A percentile compares a stretch with the other conserved stretches of the same genome.
These are phyloP conservation scores for Neckera pumila DNA, from an alignment of 225 moss, liverwort and hornwort species.

Conservation along the genomic window DNA sequence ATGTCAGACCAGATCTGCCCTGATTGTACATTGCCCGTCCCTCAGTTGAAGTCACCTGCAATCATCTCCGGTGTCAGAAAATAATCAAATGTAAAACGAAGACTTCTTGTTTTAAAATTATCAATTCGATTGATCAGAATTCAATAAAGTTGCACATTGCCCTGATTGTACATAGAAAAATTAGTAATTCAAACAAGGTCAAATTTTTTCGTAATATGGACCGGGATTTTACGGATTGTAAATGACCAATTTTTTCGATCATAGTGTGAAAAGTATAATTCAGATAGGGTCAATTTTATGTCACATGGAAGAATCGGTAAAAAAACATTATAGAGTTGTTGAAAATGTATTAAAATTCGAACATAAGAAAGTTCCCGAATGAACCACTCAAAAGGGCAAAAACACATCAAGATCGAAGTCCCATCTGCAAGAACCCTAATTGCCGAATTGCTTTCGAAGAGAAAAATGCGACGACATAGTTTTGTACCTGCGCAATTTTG, in stretches of 20 bases:
- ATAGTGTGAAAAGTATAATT: not conserved
- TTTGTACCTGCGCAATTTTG: slow-evolving; percentile 11
- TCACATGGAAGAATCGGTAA: not conserved
- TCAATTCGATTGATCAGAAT: not conserved
- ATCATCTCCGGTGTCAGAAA: not conserved
- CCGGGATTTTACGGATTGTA: not conserved
- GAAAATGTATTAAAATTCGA: not conserved
- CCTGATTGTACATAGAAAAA: too few species aligned
- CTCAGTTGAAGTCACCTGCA: slow-evolving; percentile 60
- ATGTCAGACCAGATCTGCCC: slow-evolving; percentile 38
- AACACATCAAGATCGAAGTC: not conserved
- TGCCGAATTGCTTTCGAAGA: not conserved
- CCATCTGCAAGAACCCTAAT: not conserved
- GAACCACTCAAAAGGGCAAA: not conserved
- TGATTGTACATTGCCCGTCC: slow-evolving; percentile 40
- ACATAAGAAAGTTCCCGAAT: not conserved
- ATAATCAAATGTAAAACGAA: not conserved
- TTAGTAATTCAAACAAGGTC: not conserved
- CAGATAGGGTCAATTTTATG: not conserved
- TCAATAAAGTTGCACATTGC: not conserved
- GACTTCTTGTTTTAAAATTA: not conserved
- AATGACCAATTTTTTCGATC: not conserved
- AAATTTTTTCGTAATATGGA: not conserved
- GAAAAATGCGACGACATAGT: not conserved
- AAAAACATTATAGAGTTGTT: not conserved